Conservation (phyloP, 1,284 basidiomycete species). For the Boletus sp. region DNA sequence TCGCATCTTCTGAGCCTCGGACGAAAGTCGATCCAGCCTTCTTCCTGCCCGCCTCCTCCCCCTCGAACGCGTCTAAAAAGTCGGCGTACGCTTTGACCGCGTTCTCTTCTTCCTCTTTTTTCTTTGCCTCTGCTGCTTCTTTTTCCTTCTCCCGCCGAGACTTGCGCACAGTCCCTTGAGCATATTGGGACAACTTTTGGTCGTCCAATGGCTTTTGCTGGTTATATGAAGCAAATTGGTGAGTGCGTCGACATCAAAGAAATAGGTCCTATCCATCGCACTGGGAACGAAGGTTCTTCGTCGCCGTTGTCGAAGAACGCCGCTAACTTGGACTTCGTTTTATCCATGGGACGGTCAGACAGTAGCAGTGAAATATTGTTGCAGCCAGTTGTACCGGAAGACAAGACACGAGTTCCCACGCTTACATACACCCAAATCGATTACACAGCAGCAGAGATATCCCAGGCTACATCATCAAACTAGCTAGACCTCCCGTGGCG, state of each 20-base stretch:
- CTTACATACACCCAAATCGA: conserved; percentile 1
- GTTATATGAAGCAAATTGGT: conserved; percentile 47
- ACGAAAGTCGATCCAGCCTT: conserved; percentile 70
- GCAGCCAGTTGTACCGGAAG: not conserved
- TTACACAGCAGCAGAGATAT: not conserved
- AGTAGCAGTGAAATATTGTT: not conserved
- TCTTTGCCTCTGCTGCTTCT: conserved; percentile 86
- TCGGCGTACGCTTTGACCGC: conserved; percentile 81
- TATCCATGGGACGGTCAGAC: conserved; percentile 53
- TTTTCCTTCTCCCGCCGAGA: conserved; percentile 83
- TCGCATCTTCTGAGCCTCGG: conserved; percentile 59
- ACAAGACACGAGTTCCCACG: conserved; percentile 24
- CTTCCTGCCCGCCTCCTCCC: conserved; percentile 55
- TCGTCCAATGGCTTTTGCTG: conserved; percentile 79
- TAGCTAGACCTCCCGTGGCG: conserved; percentile 59
- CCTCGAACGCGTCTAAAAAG: conserved; percentile 84
- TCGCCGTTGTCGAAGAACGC: conserved; percentile 81
- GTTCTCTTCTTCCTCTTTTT: conserved; percentile 77
- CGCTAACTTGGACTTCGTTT: conserved; percentile 71
- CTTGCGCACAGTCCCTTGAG: conserved; percentile 72
- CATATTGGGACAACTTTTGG: conserved; percentile 72
- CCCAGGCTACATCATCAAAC: conserved; percentile 54
- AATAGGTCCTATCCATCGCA: conserved; percentile 75
- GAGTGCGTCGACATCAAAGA: conserved; percentile 49
- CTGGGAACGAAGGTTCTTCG: conserved; percentile 78